Conservation (phyloP, 2,329 filamentous ascomycete genomes). For the Fusarium sp. region DNA sequence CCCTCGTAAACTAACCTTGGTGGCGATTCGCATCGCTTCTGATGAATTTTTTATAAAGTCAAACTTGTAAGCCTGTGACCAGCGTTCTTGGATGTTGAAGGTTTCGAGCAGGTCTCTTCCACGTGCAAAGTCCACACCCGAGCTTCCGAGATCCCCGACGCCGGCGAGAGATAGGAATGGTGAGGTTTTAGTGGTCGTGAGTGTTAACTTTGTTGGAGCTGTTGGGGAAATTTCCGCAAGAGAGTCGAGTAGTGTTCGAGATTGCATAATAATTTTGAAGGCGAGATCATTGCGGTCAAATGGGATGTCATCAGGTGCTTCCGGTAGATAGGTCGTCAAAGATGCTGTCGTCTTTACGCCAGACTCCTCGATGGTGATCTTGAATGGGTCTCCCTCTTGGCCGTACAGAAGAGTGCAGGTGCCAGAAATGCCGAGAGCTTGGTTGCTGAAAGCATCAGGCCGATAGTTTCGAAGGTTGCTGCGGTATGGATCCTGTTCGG, state of each 20-base stretch:
- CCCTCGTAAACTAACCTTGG: conserved; percentile 90
- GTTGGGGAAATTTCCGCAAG: conserved; percentile 78
- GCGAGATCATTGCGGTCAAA: conserved; percentile 83
- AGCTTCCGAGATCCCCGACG: conserved; percentile 68
- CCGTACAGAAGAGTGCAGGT: conserved; percentile 87
- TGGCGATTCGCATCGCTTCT: conserved; percentile 92
- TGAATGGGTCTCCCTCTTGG: conserved; percentile 80
- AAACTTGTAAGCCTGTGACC: conserved; percentile 86
- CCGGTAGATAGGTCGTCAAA: conserved; percentile 87
- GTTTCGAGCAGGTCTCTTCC: conserved; percentile 80
- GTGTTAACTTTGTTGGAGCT: conserved; percentile 77
- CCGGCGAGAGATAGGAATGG: conserved; percentile 83
- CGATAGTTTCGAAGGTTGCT: conserved; percentile 73
- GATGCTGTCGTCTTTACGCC: conserved; percentile 91
- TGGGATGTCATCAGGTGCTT: conserved; percentile 83
- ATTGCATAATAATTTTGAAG: conserved; percentile 96
- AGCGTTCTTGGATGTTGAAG: conserved; percentile 72
- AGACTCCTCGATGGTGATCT: conserved; percentile 86
- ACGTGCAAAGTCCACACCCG: conserved; percentile 75
- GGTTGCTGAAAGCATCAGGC: conserved; percentile 83
- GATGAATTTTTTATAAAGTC: conserved; percentile 85
- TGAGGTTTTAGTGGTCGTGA: conserved; percentile 72
- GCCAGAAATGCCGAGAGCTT: conserved; percentile 84
- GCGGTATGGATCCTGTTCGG: conserved; percentile 71
- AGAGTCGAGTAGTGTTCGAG: conserved; percentile 78